A percentile compares a stretch with the other conserved stretches of the same genome.
Conservation (phyloP, 2,329 filamentous ascomycete species). For the Trichoderma sp. region DNA sequence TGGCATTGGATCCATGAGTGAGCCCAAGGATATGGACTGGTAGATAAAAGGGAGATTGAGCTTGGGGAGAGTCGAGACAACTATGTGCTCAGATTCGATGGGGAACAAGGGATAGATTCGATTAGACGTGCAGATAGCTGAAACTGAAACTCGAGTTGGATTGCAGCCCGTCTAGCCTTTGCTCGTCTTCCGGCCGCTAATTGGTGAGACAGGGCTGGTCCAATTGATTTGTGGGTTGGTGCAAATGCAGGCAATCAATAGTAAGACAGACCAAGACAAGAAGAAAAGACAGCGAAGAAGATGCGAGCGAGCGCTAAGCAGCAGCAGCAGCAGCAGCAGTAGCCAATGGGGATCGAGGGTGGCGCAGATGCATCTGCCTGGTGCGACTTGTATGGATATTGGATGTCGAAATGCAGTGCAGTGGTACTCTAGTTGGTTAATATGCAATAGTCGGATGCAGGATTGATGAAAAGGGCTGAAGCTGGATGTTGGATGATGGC, state of each 20-base stretch:
- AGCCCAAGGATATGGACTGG: not conserved
- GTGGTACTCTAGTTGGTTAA: no score
- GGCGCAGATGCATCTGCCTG: conserved; percentile 9
- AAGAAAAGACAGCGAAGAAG: not conserved
- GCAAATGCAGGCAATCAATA: not conserved
- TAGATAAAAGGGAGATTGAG: not conserved
- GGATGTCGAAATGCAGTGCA: not conserved
- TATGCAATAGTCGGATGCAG: not conserved
- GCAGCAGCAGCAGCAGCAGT: not conserved
- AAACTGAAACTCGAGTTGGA: conserved; percentile 4
- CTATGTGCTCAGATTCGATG: not conserved
- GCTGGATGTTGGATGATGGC: not conserved
- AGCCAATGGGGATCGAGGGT: not conserved
- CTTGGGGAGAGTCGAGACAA: not conserved
- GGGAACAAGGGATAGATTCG: not conserved
- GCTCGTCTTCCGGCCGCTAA: not conserved
- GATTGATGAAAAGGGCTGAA: not conserved
- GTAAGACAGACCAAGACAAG: conserved; percentile 1
- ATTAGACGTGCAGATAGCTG: not conserved
- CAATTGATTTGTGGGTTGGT: not conserved
- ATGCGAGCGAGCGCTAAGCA: not conserved
- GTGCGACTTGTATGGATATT: not conserved
- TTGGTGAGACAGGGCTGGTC: not conserved
- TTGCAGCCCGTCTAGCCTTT: not conserved
- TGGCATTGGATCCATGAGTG: no score